phyloP scores from a whole-genome alignment of 306 rosid species.

The Medicago lupulina region DNA sequence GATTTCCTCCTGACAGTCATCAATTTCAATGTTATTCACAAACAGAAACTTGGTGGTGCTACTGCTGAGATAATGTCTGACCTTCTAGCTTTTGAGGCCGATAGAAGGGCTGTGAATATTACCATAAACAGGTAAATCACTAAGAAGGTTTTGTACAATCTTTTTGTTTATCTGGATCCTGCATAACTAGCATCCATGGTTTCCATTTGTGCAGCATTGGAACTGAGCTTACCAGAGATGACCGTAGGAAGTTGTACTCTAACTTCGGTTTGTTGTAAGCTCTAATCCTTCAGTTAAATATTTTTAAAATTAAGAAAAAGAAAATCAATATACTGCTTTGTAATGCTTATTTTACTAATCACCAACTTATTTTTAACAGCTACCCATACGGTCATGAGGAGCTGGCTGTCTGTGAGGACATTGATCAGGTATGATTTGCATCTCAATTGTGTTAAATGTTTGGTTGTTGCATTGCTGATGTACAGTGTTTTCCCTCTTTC shows the following conservation, averaged over 20 bases:
- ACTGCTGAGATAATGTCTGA: slow-evolving; percentile 98
- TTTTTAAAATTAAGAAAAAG: neutral
- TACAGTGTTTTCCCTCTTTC: slow-evolving; percentile 16
- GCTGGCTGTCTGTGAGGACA: slow-evolving; percentile 91
- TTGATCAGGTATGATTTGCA: slow-evolving; percentile 81
- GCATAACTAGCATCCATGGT: slow-evolving; percentile 30
- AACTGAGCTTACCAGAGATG: slow-evolving; percentile 98
- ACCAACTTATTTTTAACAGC: slow-evolving; percentile 52
- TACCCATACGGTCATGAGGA: slow-evolving; percentile 98
- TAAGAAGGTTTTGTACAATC: neutral
- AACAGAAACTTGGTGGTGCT: slow-evolving; percentile 97
- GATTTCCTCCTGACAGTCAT: slow-evolving; percentile 25
- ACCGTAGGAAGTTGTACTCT: slow-evolving; percentile 88
- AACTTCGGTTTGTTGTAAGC: slow-evolving; percentile 95
- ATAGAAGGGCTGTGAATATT: slow-evolving; percentile 98
- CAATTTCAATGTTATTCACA: slow-evolving; percentile 41
- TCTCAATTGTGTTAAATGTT: slow-evolving; percentile 21
- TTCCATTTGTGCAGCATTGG: slow-evolving; percentile 73
- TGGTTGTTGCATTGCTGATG: slow-evolving; percentile 20
- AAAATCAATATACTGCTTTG: slow-evolving; percentile 26
- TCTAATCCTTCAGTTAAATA: slow-evolving; percentile 26
- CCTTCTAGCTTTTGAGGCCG: slow-evolving; percentile 97
- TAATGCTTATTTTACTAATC: slow-evolving; percentile 31
- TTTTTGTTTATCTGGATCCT: slow-evolving; percentile 19
- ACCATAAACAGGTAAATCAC: slow-evolving; percentile 81